Base-by-base conservation (phyloP, 2,329 filamentous ascomycete genomes). In the Aspergillus thermomutatus region DNA sequence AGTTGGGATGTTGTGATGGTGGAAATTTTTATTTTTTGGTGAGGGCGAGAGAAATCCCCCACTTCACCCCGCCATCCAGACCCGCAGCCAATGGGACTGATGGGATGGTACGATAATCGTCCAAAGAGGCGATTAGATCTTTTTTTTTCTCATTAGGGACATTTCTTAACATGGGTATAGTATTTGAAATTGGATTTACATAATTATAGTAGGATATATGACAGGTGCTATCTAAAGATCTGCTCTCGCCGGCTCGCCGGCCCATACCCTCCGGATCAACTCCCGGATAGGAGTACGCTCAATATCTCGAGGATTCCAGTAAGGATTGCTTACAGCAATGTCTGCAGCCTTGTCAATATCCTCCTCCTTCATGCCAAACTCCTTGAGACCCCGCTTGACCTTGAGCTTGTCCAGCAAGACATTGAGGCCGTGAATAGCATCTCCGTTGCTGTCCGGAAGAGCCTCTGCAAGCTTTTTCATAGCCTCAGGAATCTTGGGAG, bases 261-360 rank as follows among this genome's bases (percentile, higher is more conserved):
- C 82, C 80, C 82, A 86, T n/a, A 82, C 82, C 54, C 84, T 74
- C 55, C 83, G 73, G 47, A 87, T 81, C 59, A 86, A 65, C 67
- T 87, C 83, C 40, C 79, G 73, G 49, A 87, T 79, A 0, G 75
- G 74, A 6, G 71, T 75, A 50, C 73, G 77, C 71, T 86, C 80
- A 53, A 87, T 73, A 7, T 72, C 68, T 43, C 84, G 73, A 0
- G 84, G 84, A 62, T 87, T 87, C 74, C 80, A 82, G 66, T 87
- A 87, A 10, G 82, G 79, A 60, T 84, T 85, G 31, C 74, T 73
- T 3, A 84, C 75, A 8, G 83, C 83, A 65, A 86, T 82, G 56
- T 85, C 82, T 3, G 81, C 82, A 1, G 82, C 84, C 68, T 80
- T 82, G 47, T 84, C 83, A n/a, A 87, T 76, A 65, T 85, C 81